phyloP scores from a whole-genome alignment of 2,329 filamentous ascomycete species.

The Alternaria angustiovoidea region DNA sequence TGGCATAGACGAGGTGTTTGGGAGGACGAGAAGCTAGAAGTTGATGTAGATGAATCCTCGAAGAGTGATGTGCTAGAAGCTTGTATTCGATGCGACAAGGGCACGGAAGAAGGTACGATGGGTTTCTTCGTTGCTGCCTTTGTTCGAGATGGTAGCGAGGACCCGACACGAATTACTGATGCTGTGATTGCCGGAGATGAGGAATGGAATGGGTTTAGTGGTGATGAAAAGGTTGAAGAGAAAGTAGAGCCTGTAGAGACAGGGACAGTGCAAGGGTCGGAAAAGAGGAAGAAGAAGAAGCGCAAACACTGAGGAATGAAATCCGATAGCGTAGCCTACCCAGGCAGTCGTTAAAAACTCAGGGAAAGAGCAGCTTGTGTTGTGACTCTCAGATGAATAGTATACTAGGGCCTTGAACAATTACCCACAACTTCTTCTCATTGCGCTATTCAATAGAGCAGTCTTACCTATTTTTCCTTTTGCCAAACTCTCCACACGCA shows the following conservation, averaged over 20 bases:
- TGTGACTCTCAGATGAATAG: not conserved
- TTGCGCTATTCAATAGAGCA: not conserved
- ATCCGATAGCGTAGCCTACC: too few species aligned
- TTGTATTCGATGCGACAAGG: slow-evolving; percentile 83
- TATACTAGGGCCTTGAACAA: not conserved
- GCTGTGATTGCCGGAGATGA: slow-evolving; percentile 37
- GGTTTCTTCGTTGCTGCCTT: slow-evolving; percentile 97
- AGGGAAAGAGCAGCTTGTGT: not conserved
- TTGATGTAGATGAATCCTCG: slow-evolving; percentile 52
- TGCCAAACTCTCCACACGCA: not conserved
- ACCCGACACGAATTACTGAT: slow-evolving; percentile 2
- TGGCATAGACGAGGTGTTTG: slow-evolving; percentile 71
- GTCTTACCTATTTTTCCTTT: not conserved
- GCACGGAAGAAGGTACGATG: slow-evolving; percentile 84
- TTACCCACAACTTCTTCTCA: not conserved
- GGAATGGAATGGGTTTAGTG: slow-evolving; percentile 57
- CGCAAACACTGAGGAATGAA: slow-evolving; percentile 17
- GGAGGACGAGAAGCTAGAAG: slow-evolving; percentile 51
- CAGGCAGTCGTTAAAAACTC: not conserved
- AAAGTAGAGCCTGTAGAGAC: not conserved
- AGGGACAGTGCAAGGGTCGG: not conserved
- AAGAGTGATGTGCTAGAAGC: slow-evolving; percentile 66
- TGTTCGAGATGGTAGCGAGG: slow-evolving; percentile 61
- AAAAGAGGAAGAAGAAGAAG: slow-evolving; percentile 37
- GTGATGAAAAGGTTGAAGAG: slow-evolving; percentile 31